Evolutionary conservation across 495 filamentous ascomycete species (phyloP).

Genomic region (Neurospora sublineolata): DNA sequence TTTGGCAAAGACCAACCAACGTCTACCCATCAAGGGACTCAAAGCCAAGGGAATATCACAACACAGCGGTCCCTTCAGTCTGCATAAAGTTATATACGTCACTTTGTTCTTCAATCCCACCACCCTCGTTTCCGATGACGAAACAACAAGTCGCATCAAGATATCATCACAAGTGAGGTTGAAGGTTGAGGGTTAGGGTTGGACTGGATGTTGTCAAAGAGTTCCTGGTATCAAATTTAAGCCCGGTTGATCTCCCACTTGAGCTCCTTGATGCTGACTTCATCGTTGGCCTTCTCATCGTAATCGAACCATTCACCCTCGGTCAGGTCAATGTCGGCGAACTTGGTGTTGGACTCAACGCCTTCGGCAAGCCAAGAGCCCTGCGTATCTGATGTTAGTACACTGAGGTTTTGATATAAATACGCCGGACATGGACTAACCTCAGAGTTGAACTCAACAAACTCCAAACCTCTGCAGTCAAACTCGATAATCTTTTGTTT

Average conservation of each 20-base stretch:
- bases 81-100: neutral
- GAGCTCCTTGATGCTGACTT: constrained; percentile 71
- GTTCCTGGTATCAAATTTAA: constrained; percentile 15
- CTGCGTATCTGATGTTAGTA: constrained; percentile 23
- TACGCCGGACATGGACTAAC: constrained; percentile 32
- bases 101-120: neutral
- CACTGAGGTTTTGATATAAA: neutral
- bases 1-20: neutral
- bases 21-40: neutral
- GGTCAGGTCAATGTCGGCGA: constrained; percentile 63
- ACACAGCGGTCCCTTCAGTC: neutral
- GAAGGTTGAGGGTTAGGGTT: neutral
- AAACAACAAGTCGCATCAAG: neutral
- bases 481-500: constrained; percentile 71
- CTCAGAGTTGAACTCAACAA: constrained; percentile 78
- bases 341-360: constrained; percentile 63
- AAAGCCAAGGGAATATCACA: neutral
- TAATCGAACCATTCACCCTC: constrained; percentile 71
- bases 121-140: neutral
- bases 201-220: neutral
- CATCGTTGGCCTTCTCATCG: constrained; percentile 47
- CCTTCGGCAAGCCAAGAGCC: constrained; percentile 86
- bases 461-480: constrained; percentile 90
- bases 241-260: constrained; percentile 74
- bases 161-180: neutral